phyloP scores from a whole-genome alignment of 306 rosid genomes.

The Benincasa hispida region DNA sequence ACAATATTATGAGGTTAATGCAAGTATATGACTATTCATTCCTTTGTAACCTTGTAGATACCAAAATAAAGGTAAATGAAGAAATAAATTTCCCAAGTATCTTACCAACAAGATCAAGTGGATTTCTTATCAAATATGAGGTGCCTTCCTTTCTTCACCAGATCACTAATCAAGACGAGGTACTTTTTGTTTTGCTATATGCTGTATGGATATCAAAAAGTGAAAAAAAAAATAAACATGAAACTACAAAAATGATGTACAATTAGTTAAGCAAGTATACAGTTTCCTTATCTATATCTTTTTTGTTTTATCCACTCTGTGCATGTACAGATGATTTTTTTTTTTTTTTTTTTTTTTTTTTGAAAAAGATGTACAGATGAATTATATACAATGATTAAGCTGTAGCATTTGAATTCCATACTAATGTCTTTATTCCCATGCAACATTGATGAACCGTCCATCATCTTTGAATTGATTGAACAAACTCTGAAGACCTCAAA shows the following conservation, averaged over 20 bases:
- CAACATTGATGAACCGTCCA: neutral
- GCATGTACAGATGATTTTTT: neutral
- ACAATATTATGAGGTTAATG: neutral
- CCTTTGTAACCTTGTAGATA: neutral
- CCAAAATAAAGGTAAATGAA: neutral
- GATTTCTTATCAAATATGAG: constrained; percentile 63
- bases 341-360: too few species aligned
- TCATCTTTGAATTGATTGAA: neutral
- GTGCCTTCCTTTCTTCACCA: constrained; percentile 69
- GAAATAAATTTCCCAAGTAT: neutral
- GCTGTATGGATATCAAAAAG: constrained; percentile 25
- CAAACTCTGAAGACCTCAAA: neutral
- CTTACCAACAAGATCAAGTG: constrained; percentile 69
- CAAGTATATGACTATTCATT: neutral
- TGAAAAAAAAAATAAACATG: neutral
- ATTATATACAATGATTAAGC: neutral
- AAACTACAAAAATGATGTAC: neutral
- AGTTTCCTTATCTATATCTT: neutral
- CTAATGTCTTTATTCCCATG: neutral
- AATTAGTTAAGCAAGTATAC: neutral
- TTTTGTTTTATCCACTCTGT: neutral
- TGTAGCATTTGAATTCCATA: neutral
- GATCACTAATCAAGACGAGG: constrained; percentile 47
- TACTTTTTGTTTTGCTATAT: constrained; percentile 54
- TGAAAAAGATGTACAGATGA: neutral